Evolutionary conservation across 2,329 filamentous ascomycete species (phyloP), one percentile per base, ranked within the genome.

Genomic region (Apiospora saccharicola): DNA sequence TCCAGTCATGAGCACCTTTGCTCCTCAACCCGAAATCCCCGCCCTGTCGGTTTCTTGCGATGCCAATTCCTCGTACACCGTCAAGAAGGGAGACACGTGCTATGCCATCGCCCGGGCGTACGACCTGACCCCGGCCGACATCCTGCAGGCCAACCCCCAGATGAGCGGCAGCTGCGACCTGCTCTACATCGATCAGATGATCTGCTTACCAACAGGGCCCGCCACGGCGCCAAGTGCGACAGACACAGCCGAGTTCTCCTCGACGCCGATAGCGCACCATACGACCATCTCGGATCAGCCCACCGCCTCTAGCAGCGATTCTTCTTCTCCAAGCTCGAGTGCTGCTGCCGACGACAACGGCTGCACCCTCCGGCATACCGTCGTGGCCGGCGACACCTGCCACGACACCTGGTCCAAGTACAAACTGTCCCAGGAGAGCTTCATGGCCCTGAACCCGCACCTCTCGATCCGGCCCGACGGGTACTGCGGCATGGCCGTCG

Each of bases 331-430:
- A n/a, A n/a, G 30, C 37, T 37, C 30, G 4, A 64, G 19, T 2
- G 0, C 57, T 8, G 12, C 19, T 10, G 19, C 5, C 30, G 10
- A n/a, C 12, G 24, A 8, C 10, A 4, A 41, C 37, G 37, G 24
- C 19, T 64, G 57, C 57, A 37, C 16, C 34, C 57, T 37, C 34
- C n/a, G 7, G 19, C 57, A 64, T 19, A 64, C 57, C 57, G 57
- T 64, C 57, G 34, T 41, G 3, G 19, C 57, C 57, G 57, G 57
- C 34, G 57, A 64, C 57, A 64, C 57, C 34, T 64, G 57, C 57
- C 8, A 41, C 57, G 34, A 41, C 34, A n/a, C 16, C 34, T 64
- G 57, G 57, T 6, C 10, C 34, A 64, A 64, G 34, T 64, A 64
- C 57, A n/a, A 22, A 10, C 57, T 64, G 8, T 14, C 57, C 34